Percentiles rank a stretch among this genome's conserved stretches.
These are phyloP conservation scores for Torulaspora globosa DNA, from an alignment of 1,139 yeast species.

Conservation along the genomic window DNA sequence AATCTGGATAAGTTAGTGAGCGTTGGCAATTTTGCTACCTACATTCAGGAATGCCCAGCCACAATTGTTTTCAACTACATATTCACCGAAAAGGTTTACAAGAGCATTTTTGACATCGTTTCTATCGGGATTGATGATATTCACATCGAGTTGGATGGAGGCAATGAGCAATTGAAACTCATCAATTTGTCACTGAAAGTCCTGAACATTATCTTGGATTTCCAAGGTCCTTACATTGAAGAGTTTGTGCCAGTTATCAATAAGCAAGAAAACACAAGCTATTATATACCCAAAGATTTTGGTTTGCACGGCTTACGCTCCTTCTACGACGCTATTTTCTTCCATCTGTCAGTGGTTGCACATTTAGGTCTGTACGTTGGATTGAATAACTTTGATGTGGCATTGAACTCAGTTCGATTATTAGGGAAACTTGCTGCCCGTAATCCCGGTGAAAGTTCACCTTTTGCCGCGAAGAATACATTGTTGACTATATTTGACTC, in stretches of 20 bases:
- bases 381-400: conserved; percentile 46
- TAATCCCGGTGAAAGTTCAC: conserved; percentile 33
- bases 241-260: conserved; percentile 45
- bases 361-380: conserved; percentile 69
- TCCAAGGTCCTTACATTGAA: conserved; percentile 54
- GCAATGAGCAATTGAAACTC: conserved; percentile 38
- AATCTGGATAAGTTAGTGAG: conserved; percentile 51
- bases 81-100: conserved; percentile 55
- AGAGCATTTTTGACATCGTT: conserved; percentile 53
- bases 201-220: conserved; percentile 47
- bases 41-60: conserved; percentile 60
- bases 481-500: conserved; percentile 70
- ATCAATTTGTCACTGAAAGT: conserved; percentile 43
- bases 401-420: conserved; percentile 51
- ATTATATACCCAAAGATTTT: conserved; percentile 48
- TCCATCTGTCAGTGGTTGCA: conserved; percentile 63
- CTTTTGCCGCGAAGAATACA: conserved; percentile 48
- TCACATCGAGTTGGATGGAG: conserved; percentile 39
- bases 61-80: conserved; percentile 58
- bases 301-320: conserved; percentile 61
- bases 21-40: conserved; percentile 40
- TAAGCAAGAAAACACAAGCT: conserved; percentile 31
- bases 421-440: conserved; percentile 46
- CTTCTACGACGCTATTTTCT: conserved; percentile 66
- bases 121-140: conserved; percentile 54